Base-by-base conservation (phyloP, 805 yeast genomes). In the Candida sphagnicola region DNA sequence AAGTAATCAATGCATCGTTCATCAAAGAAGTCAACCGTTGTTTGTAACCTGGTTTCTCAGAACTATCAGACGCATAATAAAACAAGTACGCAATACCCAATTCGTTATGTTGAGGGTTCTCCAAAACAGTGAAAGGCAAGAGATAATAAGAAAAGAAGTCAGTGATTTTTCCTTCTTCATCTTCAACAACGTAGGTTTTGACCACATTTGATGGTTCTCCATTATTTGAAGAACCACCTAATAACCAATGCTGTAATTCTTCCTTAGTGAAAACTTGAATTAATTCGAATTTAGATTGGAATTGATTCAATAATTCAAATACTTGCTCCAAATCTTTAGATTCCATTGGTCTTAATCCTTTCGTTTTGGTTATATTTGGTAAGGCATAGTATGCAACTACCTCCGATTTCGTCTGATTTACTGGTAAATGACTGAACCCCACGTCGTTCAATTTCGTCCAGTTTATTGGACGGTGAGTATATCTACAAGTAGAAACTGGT, bases 141-240 rank as follows among this genome's bases (percentile, higher is more conserved):
- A 89, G 74, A 57, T 89, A 93, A 63, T 85, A 93, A 8, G 96
- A 87, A 56, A 87, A 77, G 59, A 90, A 87, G 61, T 93, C 99
- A 8, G 96, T 81, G 46, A 93, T 78, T 38, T 70, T 70, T 4
- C 85, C 84, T 19, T 77, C 69, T 28, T 74, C 75, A 37, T 66
- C 52, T 50, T 77, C 83, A 31, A 88, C 91, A 5, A 93, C 97
- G 59, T 77, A 91, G 0, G 93, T 63, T 53, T 79, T 78, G 34
- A 91, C 74, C 16, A 86, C 90, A 35, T 74, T 69, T n/a, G 68
- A 65, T 4, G 59, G 51, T 10, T 40, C 39, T 2, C 47, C 48
- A 17, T 44, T 40, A 8, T 50, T 46, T 4, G 43, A 36, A 13
- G 37, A 35, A 32, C 72, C 65, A 11, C 86, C 85, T 44, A 85